Evolutionary conservation across 2,329 filamentous ascomycete species (phyloP), one percentile per base, ranked within the genome.

Genomic region (Fusarium acutatum): DNA sequence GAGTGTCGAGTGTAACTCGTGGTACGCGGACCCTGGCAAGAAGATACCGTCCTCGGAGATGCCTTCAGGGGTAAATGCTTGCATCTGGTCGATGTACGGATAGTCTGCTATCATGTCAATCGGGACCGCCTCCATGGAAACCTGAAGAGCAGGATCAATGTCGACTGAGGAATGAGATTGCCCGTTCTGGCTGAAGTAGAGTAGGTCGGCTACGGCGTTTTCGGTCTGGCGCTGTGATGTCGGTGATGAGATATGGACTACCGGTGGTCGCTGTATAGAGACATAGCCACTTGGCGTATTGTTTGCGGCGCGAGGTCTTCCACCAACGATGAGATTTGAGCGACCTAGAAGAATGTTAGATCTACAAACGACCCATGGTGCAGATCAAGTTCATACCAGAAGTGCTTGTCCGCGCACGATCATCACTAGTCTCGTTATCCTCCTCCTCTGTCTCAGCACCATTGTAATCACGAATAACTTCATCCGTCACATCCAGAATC

Each of bases 11-110:
- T 86, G 84, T 4, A 86, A 77, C 46, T 85, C 84, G 60, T 85
- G 83, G 41, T 86, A 87, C 2, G 83, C 81, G 3, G 85, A 86
- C 4, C 85, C 85, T 3, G 85, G 85, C 6, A 85, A 71, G 64
- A 87, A 87, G 26, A 87, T 82, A 56, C 85, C 84, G 54, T 83
- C 82, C 12, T 82, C 81, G 7, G 77, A 78, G 32, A 75, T 75
- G 3, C 79, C 79, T 6, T 82, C 81, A 0, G 80, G 79, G 1
- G 80, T 81, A 28, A 80, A 80, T 20, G 75, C 72, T 30, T 82
- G 81, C 28, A 77, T 62, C 12, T 74, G 74, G 6, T 79, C 77
- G 17, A 77, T 71, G 43, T 77, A 75, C 1, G 76, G 59, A 34
- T 78, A 78, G 3, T 79, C 78, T n/a, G 66, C 9, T 22, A 70